Evolutionary conservation across 2,329 filamentous ascomycete species (phyloP).

Genomic region (Fusarium nelsonii): DNA sequence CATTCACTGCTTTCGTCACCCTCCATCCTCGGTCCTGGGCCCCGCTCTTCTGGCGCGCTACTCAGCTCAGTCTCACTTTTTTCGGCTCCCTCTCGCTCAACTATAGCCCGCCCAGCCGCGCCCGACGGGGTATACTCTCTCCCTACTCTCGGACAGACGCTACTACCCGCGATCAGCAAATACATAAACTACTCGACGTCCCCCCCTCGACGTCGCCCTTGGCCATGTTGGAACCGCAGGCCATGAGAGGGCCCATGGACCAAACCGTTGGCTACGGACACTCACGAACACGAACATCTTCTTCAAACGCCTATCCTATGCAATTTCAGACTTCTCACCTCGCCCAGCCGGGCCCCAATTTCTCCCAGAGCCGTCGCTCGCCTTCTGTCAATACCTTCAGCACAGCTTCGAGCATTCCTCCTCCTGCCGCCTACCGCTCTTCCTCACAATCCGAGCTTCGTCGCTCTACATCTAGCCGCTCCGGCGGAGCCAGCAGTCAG

Average conservation of each 20-base stretch:
- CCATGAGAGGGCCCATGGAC: constrained; percentile 51
- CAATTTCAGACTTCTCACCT: constrained; percentile 52
- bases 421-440: constrained; percentile 68
- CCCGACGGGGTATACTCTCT: constrained; percentile 43
- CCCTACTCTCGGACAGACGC: constrained; percentile 43
- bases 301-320: constrained; percentile 65
- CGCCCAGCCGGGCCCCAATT: constrained; percentile 49
- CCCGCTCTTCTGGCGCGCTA: constrained; percentile 44
- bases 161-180: constrained; percentile 40
- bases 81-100: constrained; percentile 44
- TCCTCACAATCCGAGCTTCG: constrained; percentile 71
- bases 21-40: constrained; percentile 21
- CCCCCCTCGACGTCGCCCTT: constrained; percentile 31
- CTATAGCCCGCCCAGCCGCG: constrained; percentile 41
- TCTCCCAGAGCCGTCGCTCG: constrained; percentile 65
- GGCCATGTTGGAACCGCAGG: constrained; percentile 52
- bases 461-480: constrained; percentile 85
- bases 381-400: constrained; percentile 77
- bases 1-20: constrained; percentile 24
- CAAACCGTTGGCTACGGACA: constrained; percentile 61
- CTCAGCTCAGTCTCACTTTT: constrained; percentile 48
- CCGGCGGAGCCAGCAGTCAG: constrained; percentile 66
- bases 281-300: constrained; percentile 68
- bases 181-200: constrained; percentile 41
- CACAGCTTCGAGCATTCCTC: constrained; percentile 76